phyloP scores from a whole-genome alignment of 805 yeast genomes.

The Metschnikowia amazonensis region DNA sequence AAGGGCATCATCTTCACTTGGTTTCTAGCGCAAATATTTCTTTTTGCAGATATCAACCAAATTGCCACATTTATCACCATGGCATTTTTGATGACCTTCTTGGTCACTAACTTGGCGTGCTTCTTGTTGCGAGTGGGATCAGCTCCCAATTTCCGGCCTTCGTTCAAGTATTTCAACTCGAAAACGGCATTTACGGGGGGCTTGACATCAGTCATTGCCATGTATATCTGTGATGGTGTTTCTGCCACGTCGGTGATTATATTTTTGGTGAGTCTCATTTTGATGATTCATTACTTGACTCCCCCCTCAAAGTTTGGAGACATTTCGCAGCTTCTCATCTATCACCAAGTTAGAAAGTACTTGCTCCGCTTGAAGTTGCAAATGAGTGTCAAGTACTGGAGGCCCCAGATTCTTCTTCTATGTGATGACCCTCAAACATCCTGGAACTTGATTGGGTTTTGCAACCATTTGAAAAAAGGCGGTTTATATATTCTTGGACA shows the following conservation, averaged over 20 bases:
- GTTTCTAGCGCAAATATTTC: slow-evolving; percentile 75
- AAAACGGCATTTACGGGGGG: slow-evolving; percentile 80
- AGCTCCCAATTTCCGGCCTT: slow-evolving; percentile 98
- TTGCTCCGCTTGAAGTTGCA: slow-evolving; percentile 77
- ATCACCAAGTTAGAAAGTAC: slow-evolving; percentile 95
- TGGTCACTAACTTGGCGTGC: slow-evolving; percentile 92
- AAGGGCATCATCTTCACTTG: slow-evolving; percentile 73
- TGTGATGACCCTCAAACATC: slow-evolving; percentile 90
- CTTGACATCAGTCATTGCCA: slow-evolving; percentile 65
- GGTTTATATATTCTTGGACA: slow-evolving; percentile 92
- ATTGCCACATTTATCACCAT: slow-evolving; percentile 94
- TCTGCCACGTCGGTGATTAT: slow-evolving; percentile 77
- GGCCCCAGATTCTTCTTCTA: slow-evolving; percentile 87
- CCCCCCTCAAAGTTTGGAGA: slow-evolving; percentile 99
- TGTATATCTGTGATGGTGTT: slow-evolving; percentile 91
- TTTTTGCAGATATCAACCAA: slow-evolving; percentile 87
- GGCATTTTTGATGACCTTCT: slow-evolving; percentile 96
- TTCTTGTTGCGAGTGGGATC: slow-evolving; percentile 81
- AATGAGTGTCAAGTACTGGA: slow-evolving; percentile 91
- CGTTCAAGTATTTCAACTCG: slow-evolving; percentile 81
- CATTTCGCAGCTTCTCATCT: slow-evolving; percentile 90
- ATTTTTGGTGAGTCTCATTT: slow-evolving; percentile 60
- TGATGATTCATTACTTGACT: slow-evolving; percentile 81
- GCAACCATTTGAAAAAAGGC: slow-evolving; percentile 93
- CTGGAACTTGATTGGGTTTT: slow-evolving; percentile 88